Conservation (phyloP, 331 rosid species). For the Erythrophleum ivorense region DNA sequence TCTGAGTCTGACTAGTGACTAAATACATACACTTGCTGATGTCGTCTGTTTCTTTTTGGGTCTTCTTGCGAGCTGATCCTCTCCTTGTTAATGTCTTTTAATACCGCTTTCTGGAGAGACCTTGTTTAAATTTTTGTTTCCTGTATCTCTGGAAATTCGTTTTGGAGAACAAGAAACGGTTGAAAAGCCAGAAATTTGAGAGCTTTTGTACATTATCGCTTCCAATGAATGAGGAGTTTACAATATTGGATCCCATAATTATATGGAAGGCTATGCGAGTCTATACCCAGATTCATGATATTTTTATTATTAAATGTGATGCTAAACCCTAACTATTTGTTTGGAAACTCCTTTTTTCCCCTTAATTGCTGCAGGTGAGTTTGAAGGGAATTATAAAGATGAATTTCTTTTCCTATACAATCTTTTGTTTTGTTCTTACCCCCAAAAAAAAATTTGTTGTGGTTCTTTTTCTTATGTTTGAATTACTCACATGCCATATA, state of each 20-base stretch:
- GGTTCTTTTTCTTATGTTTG: no score
- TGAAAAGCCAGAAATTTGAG: neutral
- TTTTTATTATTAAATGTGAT: neutral
- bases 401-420: neutral
- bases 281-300: neutral
- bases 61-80: neutral
- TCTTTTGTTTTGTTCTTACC: no score
- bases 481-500: no score
- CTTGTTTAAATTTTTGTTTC: neutral
- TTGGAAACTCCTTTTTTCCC: neutral
- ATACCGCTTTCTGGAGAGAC: neutral
- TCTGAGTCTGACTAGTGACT: constrained; percentile 42
- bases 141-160: neutral
- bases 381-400: neutral
- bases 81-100: neutral
- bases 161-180: neutral
- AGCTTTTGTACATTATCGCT: constrained; percentile 30
- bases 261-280: neutral
- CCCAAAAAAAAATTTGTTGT: no score
- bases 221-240: neutral
- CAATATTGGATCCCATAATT: constrained; percentile 3
- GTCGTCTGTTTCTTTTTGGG: neutral
- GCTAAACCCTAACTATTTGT: neutral
- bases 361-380: neutral
- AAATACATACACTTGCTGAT: neutral